Evolutionary conservation across 2,329 filamentous ascomycete genomes (phyloP), one percentile per base, ranked within the genome.

Genomic region (Corynespora cassiicola): DNA sequence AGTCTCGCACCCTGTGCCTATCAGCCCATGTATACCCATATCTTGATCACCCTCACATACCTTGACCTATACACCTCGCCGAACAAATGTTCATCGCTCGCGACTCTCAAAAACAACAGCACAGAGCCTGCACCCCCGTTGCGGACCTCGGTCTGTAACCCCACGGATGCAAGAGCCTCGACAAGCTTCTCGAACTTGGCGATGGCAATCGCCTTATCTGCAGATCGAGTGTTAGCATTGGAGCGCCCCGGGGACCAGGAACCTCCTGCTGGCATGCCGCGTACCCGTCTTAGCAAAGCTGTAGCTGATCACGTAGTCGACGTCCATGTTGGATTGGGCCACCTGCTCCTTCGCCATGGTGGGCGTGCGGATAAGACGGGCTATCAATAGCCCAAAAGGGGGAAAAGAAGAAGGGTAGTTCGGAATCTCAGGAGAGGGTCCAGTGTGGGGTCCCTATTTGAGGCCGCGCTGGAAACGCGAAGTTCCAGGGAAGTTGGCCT

Each of bases 281-380:
- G 47, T 75, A 87, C 88, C 82, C 39, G 82, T 79, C 28, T 81
- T 75, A 17, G 84, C 79, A 60, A 92, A 85, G 41, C 85, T 78
- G 71, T 88, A 96, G 61, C 84, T 81, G 47, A 96, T 80, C 40
- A 96, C 90, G 76, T 90, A 96, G 75, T 96, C 91, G 44, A 96
- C 88, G 36, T 88, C 79, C 58, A 85, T 76, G 57, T 85, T 86
- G 33, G 74, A 74, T 48, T 75, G 62, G 42, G 66, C 56, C 32
- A 64, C 65, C 42, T 64, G 55, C 41, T 64, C 66, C 52, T 72
- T 70, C 25, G 61, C 57, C 65, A 68, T 68, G 45, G 44, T 49
- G 38, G 48, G 46, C 29, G 37, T 36, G 17, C 42, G 36, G 54
- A 48, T 48, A 41, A 47, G 45, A 35, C 38, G 36, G 39, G 47